Conservation (phyloP, 176 grass and related monocot species). For the Tillandsia fasciculata region DNA sequence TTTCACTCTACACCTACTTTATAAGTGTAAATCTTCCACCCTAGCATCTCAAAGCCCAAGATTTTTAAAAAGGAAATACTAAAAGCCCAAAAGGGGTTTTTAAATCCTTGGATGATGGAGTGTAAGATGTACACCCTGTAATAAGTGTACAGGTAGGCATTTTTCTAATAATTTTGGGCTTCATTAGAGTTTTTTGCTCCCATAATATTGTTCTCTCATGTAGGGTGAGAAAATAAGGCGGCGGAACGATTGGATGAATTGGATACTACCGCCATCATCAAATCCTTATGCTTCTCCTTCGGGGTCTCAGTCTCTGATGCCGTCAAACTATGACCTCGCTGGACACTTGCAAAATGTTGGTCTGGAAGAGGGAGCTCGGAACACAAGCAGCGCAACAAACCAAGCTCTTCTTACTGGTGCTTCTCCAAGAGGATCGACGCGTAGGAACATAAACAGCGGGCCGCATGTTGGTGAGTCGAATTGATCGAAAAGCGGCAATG, state of each 20-base stretch:
- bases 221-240: constrained; percentile 63
- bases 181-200: constrained; percentile 4
- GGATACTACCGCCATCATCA: constrained; percentile 33
- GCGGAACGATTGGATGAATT: constrained; percentile 56
- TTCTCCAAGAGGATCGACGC: neutral
- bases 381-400: neutral
- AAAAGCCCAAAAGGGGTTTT: no score
- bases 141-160: no score
- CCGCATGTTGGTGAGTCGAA: neutral
- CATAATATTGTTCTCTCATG: neutral
- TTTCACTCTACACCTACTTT: neutral
- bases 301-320: neutral
- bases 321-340: neutral
- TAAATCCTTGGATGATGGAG: no score
- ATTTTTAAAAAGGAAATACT: no score
- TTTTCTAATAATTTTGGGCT: no score
- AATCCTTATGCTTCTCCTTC: constrained; percentile 24
- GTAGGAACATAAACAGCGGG: neutral
- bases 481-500: neutral
- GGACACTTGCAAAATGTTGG: neutral
- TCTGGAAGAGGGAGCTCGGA: neutral
- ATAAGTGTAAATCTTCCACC: no score
- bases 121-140: no score
- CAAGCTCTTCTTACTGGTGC: neutral
- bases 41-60: no score